phyloP scores from a whole-genome alignment of 2,329 filamentous ascomycete genomes.

The Triangularia verruculosa region DNA sequence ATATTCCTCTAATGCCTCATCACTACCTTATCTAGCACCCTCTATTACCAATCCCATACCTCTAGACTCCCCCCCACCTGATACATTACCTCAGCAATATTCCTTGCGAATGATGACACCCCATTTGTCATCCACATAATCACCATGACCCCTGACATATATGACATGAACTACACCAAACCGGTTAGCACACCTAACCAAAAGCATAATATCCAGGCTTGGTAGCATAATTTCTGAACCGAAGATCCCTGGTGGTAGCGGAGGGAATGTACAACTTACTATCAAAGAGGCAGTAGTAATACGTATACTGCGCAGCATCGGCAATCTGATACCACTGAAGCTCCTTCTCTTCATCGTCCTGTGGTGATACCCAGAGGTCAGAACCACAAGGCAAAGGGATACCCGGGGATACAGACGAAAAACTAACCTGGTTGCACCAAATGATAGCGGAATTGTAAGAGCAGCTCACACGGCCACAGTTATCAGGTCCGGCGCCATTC shows the following conservation, averaged over 20 bases:
- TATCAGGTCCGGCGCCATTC: slow-evolving; percentile 18
- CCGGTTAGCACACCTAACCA: not conserved
- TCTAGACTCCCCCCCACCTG: no score
- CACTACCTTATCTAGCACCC: no score
- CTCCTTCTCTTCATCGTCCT: not conserved
- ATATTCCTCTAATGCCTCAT: no score
- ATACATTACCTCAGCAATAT: not conserved
- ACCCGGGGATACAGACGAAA: no score
- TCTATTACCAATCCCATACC: no score
- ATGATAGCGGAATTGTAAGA: slow-evolving; percentile 21
- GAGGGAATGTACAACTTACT: not conserved
- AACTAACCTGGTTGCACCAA: slow-evolving; percentile 28
- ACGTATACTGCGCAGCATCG: not conserved
- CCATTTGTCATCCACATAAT: not conserved
- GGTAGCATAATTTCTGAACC: no score
- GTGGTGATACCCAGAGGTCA: not conserved
- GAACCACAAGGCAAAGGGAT: not conserved
- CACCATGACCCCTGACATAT: not conserved
- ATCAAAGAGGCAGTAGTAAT: not conserved
- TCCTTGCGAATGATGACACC: not conserved
- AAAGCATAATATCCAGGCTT: no score
- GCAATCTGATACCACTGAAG: not conserved
- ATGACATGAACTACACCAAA: not conserved
- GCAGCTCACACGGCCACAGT: slow-evolving; percentile 27
- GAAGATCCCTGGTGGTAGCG: no score